Percentiles rank a stretch among this genome's conserved stretches.
Evolutionary conservation across 192 early-diverging fungal species (phyloP).

Genomic region (Coemansia aciculifera): DNA sequence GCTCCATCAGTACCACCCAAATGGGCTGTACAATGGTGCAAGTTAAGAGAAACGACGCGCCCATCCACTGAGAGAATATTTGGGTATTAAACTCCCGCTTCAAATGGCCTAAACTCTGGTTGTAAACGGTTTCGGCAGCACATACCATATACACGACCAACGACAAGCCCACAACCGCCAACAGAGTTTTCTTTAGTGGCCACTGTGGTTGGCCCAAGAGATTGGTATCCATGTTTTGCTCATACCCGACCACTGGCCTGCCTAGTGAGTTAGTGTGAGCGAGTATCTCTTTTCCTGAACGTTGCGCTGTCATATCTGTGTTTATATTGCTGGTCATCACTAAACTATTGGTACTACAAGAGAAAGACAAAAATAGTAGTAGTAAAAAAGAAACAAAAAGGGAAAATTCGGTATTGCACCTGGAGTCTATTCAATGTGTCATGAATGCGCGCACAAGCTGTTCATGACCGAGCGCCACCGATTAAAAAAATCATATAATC

Average conservation of each 20-base stretch:
- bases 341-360: background rate
- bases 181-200: slow-evolving; percentile 21
- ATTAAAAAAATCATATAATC: background rate
- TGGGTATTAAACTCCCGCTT: slow-evolving; percentile 65
- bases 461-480: background rate
- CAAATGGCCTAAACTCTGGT: slow-evolving; percentile 70
- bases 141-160: slow-evolving; percentile 70
- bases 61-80: slow-evolving; percentile 78
- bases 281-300: background rate
- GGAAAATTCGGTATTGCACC: background rate
- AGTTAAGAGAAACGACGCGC: slow-evolving; percentile 68
- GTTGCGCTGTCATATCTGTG: background rate
- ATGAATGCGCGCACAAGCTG: background rate
- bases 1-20: slow-evolving; percentile 85
- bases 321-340: background rate
- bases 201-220: slow-evolving; percentile 48
- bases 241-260: background rate
- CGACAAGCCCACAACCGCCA: slow-evolving; percentile 47
- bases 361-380: background rate
- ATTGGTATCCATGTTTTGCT: slow-evolving; percentile 23
- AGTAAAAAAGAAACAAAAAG: background rate
- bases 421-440: background rate
- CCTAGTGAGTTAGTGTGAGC: background rate
- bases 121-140: slow-evolving; percentile 80
- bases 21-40: slow-evolving; percentile 70